Conservation (phyloP, 2,329 filamentous ascomycete species). For the Phaeosphaeria sp. region DNA sequence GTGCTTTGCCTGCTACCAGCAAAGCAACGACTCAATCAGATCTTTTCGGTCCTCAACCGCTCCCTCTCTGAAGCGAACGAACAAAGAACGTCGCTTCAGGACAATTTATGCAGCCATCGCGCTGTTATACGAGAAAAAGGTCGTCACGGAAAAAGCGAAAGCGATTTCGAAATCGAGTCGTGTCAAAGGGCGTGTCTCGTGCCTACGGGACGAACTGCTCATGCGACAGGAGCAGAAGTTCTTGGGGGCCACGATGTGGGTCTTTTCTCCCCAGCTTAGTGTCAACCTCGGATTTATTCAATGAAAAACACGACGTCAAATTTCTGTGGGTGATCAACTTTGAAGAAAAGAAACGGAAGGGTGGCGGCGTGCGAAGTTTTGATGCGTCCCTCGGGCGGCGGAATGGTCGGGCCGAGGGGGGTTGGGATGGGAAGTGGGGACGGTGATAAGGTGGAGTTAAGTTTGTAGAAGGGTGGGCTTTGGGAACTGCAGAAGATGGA, state of each 20-base stretch:
- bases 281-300: conserved; percentile 65
- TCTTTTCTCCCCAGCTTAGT: conserved; percentile 59
- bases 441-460: neutral
- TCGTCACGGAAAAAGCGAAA: conserved; percentile 18
- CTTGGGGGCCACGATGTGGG: conserved; percentile 48
- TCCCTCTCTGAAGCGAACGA: conserved; percentile 33
- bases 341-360: conserved; percentile 37
- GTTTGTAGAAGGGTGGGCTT: neutral
- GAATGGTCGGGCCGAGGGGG: conserved; percentile 7
- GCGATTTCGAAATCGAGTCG: conserved; percentile 8
- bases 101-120: conserved; percentile 53
- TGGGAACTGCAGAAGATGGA: no score
- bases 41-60: neutral
- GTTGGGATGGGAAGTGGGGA: neutral
- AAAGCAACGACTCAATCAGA: neutral
- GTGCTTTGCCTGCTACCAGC: neutral
- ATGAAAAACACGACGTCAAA: conserved; percentile 63
- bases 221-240: conserved; percentile 40
- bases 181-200: conserved; percentile 34
- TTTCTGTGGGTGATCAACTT: conserved; percentile 54
- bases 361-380: conserved; percentile 24
- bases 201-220: conserved; percentile 47
- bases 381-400: neutral
- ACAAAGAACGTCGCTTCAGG: conserved; percentile 41
- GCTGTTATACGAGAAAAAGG: conserved; percentile 10